Base-by-base conservation (phyloP, 2,329 filamentous ascomycete species). In the Ceratocystis papillata region DNA sequence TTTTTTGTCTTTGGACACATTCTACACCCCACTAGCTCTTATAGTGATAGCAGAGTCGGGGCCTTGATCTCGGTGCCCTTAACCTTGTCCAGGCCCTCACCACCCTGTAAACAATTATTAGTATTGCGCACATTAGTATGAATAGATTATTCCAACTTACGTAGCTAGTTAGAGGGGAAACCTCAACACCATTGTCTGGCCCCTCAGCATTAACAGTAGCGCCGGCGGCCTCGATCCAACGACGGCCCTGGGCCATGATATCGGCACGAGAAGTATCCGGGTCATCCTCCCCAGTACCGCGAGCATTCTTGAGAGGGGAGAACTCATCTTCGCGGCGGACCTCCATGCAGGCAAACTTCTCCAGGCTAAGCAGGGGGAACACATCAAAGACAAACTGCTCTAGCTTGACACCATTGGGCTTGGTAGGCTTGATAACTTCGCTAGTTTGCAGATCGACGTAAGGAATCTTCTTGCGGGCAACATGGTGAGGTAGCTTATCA, bases 391-490 rank as follows among this genome's bases (percentile, higher is more conserved):
- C 63, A 44, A 67, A 67, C 77, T 97, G 94, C 82, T 99, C 94
- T 48, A 99, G 84, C 82, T 99, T 99, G 83, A 99, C 92, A 71
- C 94, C 94, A 74, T 99, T 99, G 70, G 94, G 90, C 79, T 91
- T 94, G 75, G 91, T 86, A 2, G 93, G 91, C 82, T 96, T 96
- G 76, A 96, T 80, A 0, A 84, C 84, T 75, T 90, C 86, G 69
- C 91, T 92, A 41, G 82, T 87, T 74, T 87, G 80, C 15, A 87
- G 82, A 74, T 96, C 86, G 70, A 90, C 83, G 74, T 84, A 87
- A 10, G 93, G 92, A 69, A 99, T 99, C 88, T 99, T 99, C 88
- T 99, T 99, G 76, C 88, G 86, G 57, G 94, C 94, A 69, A 99
- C 87, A 80, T 99, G 94, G 76, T 97, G 94, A 17, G 93, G 93